A percentile compares a stretch with the other conserved stretches of the same genome.
Conservation (phyloP, 192 early-diverging fungal genomes). For the Pecoramyces ruminantium region DNA sequence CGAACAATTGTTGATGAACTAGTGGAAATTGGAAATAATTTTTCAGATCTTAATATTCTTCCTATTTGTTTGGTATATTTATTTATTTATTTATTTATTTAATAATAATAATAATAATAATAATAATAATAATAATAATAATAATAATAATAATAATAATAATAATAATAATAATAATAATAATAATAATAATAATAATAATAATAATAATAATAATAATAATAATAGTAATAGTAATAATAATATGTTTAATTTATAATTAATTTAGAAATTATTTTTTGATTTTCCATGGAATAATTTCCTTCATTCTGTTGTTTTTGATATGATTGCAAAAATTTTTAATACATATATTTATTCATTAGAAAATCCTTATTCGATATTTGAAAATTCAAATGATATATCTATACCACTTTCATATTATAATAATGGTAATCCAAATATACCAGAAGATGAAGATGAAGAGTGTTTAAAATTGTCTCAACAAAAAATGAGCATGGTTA, state of each 20-base stretch:
- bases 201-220: neutral
- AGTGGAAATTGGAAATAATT: constrained; percentile 17
- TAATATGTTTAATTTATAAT: neutral
- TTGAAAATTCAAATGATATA: neutral
- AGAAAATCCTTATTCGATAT: neutral
- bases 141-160: neutral
- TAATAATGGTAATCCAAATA: neutral
- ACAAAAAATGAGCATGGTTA: constrained; percentile 23
- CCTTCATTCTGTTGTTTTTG: constrained; percentile 93
- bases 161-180: too few species aligned
- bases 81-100: too few species aligned
- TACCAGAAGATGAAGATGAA: neutral
- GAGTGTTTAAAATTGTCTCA: neutral
- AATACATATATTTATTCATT: constrained; percentile 59
- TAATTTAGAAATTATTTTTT: constrained; percentile 68
- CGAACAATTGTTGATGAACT: constrained; percentile 26
- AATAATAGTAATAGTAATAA: neutral
- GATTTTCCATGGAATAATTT: constrained; percentile 96
- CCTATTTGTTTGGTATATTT: constrained; percentile 26
- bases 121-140: neutral
- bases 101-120: too few species aligned
- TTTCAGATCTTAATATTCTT: constrained; percentile 25
- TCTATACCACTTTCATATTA: constrained; percentile 3
- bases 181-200: too few species aligned
- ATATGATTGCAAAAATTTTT: constrained; percentile 95